Conservation (phyloP, 768 basidiomycete genomes). For the Suillus tomentosus region DNA sequence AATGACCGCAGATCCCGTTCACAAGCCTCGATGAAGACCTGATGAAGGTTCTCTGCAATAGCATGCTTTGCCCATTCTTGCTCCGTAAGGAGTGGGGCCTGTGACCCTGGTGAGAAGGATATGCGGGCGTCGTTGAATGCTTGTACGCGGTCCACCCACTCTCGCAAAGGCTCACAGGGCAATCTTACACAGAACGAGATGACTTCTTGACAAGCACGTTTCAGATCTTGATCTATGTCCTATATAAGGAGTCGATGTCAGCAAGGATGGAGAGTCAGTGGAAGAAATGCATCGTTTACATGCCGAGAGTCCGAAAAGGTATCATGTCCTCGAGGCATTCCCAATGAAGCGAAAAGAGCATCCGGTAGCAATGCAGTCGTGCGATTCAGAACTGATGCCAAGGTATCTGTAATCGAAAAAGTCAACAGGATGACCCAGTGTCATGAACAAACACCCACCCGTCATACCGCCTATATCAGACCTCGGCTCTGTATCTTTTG, state of each 20-base stretch:
- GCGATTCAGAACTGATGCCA: constrained; percentile 34
- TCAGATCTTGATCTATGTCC: constrained; percentile 88
- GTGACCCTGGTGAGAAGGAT: constrained; percentile 11
- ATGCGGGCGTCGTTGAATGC: constrained; percentile 32
- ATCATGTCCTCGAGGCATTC: constrained; percentile 61
- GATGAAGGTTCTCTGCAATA: constrained; percentile 50
- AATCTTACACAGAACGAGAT: constrained; percentile 63
- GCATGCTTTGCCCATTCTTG: constrained; percentile 56
- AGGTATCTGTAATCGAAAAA: constrained; percentile 24
- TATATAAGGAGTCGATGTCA: constrained; percentile 31
- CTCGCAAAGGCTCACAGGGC: constrained; percentile 59
- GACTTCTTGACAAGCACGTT: constrained; percentile 81
- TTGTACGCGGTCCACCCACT: constrained; percentile 61
- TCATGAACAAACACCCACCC: constrained; percentile 41
- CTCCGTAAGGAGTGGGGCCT: constrained; percentile 31
- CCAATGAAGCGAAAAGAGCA: constrained; percentile 68
- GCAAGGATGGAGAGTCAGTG: background rate
- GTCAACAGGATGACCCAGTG: background rate
- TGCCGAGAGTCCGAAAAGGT: constrained; percentile 72
- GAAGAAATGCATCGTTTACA: constrained; percentile 42
- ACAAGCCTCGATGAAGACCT: constrained; percentile 54
- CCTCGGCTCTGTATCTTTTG: constrained; percentile 45
- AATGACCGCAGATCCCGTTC: constrained; percentile 55
- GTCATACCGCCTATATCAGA: constrained; percentile 56
- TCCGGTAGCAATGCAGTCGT: constrained; percentile 56